Evolutionary conservation across 345 rosid genomes (phyloP).

Genomic region (Acer campestre): DNA sequence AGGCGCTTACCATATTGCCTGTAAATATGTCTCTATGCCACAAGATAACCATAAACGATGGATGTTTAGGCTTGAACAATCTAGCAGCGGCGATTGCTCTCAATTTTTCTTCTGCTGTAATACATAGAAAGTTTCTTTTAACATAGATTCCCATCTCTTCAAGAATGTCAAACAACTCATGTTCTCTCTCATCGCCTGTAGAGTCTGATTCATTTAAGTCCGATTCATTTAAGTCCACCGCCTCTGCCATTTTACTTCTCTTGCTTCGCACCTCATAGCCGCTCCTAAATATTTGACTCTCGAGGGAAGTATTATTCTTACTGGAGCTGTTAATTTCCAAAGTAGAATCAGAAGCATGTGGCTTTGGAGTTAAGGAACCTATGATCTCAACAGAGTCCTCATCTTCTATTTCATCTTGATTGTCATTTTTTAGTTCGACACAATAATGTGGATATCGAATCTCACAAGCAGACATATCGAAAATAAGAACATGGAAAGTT

Average conservation of each 20-base stretch:
- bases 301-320: too few relatives aligned
- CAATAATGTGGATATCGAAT: conserved; percentile 33
- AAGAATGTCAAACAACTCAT: not conserved
- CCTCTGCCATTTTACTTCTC: conserved; percentile 14
- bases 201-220: not conserved
- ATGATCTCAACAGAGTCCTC: too few relatives aligned
- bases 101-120: not conserved
- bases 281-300: not conserved
- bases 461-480: conserved; percentile 40
- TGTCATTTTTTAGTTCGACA: not conserved
- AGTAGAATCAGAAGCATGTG: too few relatives aligned
- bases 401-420: too few relatives aligned
- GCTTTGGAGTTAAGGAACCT: too few relatives aligned
- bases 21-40: not conserved
- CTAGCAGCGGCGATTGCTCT: not conserved
- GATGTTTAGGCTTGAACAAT: not conserved
- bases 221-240: not conserved
- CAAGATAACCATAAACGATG: not conserved
- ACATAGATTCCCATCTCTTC: not conserved
- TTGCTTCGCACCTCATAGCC: not conserved
- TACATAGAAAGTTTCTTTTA: not conserved
- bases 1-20: not conserved
- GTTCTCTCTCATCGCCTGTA: not conserved
- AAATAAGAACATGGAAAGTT: conserved; percentile 35
- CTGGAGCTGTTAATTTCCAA: too few relatives aligned